Percentiles rank a stretch among this genome's conserved stretches.
phyloP scores from a whole-genome alignment of 2,329 filamentous ascomycete species.

The Dissoconium aciculare region DNA sequence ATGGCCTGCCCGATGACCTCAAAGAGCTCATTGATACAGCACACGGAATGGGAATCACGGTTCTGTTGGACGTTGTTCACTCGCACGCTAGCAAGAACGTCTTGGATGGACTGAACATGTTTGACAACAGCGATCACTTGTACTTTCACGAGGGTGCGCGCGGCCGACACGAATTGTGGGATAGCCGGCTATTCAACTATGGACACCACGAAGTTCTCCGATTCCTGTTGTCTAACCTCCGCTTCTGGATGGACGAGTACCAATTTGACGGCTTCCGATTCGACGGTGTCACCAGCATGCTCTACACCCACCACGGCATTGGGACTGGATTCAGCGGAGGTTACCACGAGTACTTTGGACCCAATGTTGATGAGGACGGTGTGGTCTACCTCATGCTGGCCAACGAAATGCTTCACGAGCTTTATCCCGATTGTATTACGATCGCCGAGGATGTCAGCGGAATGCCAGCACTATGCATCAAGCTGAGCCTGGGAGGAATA shows the following conservation, averaged over 20 bases:
- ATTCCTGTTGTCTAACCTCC: conserved; percentile 88
- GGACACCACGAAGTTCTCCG: conserved; percentile 84
- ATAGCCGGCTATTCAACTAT: conserved; percentile 94
- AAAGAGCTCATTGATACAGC: conserved; percentile 95
- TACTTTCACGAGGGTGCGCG: conserved; percentile 86
- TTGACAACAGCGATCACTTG: conserved; percentile 84
- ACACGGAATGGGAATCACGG: conserved; percentile 76
- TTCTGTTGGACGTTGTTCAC: conserved; percentile 90
- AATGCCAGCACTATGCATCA: conserved; percentile 91
- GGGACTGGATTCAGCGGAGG: conserved; percentile 96
- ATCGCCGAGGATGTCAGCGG: conserved; percentile 95
- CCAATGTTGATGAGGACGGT: conserved; percentile 78
- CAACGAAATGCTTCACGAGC: conserved; percentile 84
- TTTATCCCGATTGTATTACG: conserved; percentile 79
- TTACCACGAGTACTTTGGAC: conserved; percentile 95
- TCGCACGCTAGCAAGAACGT: conserved; percentile 98
- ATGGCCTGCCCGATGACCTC: conserved; percentile 82
- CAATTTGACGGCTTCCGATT: conserved; percentile 94
- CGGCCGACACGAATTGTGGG: conserved; percentile 86
- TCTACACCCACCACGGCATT: conserved; percentile 90
- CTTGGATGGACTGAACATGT: conserved; percentile 84
- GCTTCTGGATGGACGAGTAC: conserved; percentile 99
- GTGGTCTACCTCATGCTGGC: conserved; percentile 91
- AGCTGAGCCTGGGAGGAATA: conserved; percentile 71
- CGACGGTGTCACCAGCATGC: conserved; percentile 96